These are phyloP conservation scores for Candida corydali DNA, from an alignment of 805 yeast species.

Conservation along the genomic window DNA sequence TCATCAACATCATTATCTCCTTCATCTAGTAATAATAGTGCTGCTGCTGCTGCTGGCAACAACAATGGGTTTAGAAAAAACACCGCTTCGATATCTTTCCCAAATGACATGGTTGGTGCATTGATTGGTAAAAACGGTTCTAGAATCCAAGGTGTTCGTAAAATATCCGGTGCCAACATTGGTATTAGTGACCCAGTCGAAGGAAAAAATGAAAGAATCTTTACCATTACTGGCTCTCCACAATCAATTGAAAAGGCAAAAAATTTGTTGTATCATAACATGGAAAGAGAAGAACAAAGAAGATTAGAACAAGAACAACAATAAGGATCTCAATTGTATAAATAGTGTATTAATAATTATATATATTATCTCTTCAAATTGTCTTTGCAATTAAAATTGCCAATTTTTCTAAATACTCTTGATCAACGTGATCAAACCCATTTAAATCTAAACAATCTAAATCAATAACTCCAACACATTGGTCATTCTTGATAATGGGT, in stretches of 20 bases:
- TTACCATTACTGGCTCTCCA: constrained; percentile 64
- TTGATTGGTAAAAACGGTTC: constrained; percentile 83
- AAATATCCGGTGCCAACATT: constrained; percentile 73
- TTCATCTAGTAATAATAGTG: neutral
- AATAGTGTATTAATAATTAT: neutral
- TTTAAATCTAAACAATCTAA: constrained; percentile 65
- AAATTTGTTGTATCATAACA: constrained; percentile 51
- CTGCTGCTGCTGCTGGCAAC: neutral
- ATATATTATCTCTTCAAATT: neutral
- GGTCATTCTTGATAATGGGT: constrained; percentile 51
- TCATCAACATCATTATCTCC: constrained; percentile 2
- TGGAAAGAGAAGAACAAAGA: constrained; percentile 56
- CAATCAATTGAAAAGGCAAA: constrained; percentile 57
- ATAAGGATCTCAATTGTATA: no score
- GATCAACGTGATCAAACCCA: constrained; percentile 70
- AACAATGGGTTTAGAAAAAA: constrained; percentile 6
- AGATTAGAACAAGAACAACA: constrained; percentile 11
- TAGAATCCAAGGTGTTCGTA: constrained; percentile 81
- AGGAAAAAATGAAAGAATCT: constrained; percentile 59
- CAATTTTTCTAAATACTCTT: constrained; percentile 53
- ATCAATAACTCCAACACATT: constrained; percentile 74
- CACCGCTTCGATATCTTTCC: constrained; percentile 52
- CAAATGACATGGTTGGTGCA: constrained; percentile 84
- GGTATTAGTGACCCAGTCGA: constrained; percentile 68
- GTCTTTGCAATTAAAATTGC: constrained; percentile 44